phyloP scores from a whole-genome alignment of 331 rosid species.

The Rhamnella rubrinervis region DNA sequence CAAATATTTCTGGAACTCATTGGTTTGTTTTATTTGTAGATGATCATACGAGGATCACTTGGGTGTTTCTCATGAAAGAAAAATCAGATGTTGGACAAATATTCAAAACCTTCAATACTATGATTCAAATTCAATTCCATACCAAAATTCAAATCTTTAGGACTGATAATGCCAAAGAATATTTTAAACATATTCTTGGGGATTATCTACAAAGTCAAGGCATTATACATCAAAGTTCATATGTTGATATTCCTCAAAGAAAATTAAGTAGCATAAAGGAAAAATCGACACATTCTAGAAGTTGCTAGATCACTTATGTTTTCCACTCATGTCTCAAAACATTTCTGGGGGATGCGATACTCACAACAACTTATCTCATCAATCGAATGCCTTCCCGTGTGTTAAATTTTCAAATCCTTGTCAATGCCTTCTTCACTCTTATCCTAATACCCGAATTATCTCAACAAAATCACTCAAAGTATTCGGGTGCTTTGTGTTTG shows the following conservation, averaged over 20 bases:
- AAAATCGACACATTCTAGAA: constrained; percentile 4
- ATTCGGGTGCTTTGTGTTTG: no score
- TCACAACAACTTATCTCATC: neutral
- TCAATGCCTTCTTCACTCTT: neutral
- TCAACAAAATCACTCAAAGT: no score
- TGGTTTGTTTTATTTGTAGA: neutral
- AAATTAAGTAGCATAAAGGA: neutral
- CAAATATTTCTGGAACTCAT: neutral
- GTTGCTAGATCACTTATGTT: neutral
- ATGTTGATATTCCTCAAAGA: neutral
- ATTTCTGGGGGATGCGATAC: neutral
- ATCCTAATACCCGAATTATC: no score
- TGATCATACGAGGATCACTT: neutral
- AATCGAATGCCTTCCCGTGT: neutral
- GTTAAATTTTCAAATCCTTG: neutral
- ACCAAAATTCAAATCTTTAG: neutral
- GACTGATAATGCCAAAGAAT: neutral
- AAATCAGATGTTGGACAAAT: neutral
- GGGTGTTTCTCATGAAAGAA: neutral
- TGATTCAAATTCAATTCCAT: neutral
- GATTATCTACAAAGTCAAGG: neutral
- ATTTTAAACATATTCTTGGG: neutral
- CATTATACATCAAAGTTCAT: neutral
- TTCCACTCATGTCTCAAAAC: neutral
- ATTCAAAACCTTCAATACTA: neutral